These are phyloP conservation scores for Sporothrix pallida DNA, from an alignment of 2,329 filamentous ascomycete genomes.

Conservation along the genomic window DNA sequence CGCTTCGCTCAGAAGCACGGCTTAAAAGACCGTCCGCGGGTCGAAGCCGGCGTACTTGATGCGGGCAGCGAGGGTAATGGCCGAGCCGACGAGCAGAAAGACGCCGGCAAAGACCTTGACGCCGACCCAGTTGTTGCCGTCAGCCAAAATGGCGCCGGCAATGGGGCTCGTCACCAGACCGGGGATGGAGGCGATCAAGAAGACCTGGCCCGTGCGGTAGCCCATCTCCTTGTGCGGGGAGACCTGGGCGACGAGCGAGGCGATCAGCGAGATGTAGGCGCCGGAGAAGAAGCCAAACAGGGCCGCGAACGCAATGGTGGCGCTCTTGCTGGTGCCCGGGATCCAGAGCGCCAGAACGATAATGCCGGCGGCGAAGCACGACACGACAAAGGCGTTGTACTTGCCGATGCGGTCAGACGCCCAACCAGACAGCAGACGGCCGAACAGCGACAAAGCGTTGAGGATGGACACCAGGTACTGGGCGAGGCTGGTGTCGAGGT, in stretches of 20 bases:
- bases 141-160: slow-evolving; percentile 48
- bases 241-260: slow-evolving; percentile 56
- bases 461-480: slow-evolving; percentile 41
- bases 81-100: slow-evolving; percentile 44
- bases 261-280: slow-evolving; percentile 48
- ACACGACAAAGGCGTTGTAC: slow-evolving; percentile 53
- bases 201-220: slow-evolving; percentile 58
- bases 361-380: slow-evolving; percentile 51
- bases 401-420: slow-evolving; percentile 47
- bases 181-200: slow-evolving; percentile 57
- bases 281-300: slow-evolving; percentile 51
- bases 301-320: slow-evolving; percentile 49
- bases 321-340: slow-evolving; percentile 41
- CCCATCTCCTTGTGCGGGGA: slow-evolving; percentile 61
- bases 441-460: slow-evolving; percentile 47
- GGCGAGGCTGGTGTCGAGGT: slow-evolving; percentile 37
- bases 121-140: slow-evolving; percentile 43
- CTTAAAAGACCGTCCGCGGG: slow-evolving; percentile 40
- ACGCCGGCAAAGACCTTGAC: slow-evolving; percentile 49
- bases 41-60: slow-evolving; percentile 42
- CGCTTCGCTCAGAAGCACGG: not conserved
- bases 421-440: slow-evolving; percentile 41
- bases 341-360: slow-evolving; percentile 53
- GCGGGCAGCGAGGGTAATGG: slow-evolving; percentile 40
- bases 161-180: slow-evolving; percentile 60